Evolutionary conservation across 257 asterid genomes (phyloP).

Genomic region (Prunella vulgaris): DNA sequence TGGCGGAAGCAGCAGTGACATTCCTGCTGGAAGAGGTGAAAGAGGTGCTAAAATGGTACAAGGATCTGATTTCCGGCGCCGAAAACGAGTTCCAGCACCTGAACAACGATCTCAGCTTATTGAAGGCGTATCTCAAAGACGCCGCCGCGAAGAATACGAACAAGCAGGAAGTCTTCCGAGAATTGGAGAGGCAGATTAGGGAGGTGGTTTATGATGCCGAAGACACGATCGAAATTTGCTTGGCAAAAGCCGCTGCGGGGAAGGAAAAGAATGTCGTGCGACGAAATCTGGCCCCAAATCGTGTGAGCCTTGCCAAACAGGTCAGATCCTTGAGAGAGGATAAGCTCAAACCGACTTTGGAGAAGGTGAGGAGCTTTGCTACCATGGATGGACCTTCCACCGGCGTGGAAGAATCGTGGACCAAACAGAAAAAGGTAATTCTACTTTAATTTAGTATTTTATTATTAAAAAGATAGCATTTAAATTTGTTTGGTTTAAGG

Average conservation of each 20-base stretch:
- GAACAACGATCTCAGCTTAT: not conserved
- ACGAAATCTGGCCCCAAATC: not conserved
- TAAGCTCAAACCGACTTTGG: constrained; percentile 7
- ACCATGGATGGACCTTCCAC: not conserved
- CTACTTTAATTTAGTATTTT: not conserved
- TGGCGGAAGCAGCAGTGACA: constrained; percentile 1
- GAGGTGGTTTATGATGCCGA: constrained; percentile 27
- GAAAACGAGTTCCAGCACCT: constrained; percentile 18
- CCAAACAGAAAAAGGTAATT: not conserved
- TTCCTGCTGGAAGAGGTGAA: constrained; percentile 19
- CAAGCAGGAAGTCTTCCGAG: not conserved
- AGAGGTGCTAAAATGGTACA: not conserved
- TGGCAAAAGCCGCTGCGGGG: constrained; percentile 15
- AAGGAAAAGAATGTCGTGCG: not conserved
- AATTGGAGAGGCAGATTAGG: constrained; percentile 24
- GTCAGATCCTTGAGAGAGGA: constrained; percentile 12
- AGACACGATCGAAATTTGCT: constrained; percentile 24
- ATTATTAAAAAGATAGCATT: not conserved
- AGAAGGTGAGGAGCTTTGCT: not conserved
- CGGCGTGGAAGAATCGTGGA: not conserved
- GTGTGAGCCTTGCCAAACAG: constrained; percentile 2
- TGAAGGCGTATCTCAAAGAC: constrained; percentile 11
- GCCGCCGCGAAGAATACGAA: not conserved
- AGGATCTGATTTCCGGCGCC: constrained; percentile 3
- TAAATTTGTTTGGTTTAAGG: not conserved